Evolutionary conservation across 352 stramenopile genomes (phyloP).

Genomic region (Thraustotheca clavata): DNA sequence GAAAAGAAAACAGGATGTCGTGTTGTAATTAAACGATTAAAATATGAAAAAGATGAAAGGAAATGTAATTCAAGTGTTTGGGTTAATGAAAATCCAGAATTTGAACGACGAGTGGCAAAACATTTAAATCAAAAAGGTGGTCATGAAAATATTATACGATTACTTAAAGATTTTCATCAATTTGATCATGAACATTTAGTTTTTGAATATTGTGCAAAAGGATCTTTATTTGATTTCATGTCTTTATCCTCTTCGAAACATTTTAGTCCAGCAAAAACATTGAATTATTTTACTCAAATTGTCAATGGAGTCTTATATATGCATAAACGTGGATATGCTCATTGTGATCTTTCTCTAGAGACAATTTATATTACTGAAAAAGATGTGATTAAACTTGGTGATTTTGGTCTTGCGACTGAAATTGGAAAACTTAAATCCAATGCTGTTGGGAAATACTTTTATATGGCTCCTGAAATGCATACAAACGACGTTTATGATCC

Average conservation of each 20-base stretch:
- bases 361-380: slow-evolving; percentile 88
- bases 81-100: background rate
- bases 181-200: slow-evolving; percentile 17
- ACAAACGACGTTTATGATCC: slow-evolving; percentile 10
- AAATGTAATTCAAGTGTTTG: background rate
- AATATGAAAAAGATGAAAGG: background rate
- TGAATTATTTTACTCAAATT: slow-evolving; percentile 46
- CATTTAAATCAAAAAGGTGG: background rate
- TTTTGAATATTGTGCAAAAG: background rate
- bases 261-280: background rate
- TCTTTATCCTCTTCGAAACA: background rate
- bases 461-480: slow-evolving; percentile 29
- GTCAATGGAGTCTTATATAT: slow-evolving; percentile 81
- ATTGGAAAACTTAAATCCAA: background rate
- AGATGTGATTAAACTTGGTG: slow-evolving; percentile 35
- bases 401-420: slow-evolving; percentile 22
- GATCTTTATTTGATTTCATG: slow-evolving; percentile 15
- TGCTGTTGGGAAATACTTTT: slow-evolving; percentile 25
- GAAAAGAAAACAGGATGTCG: background rate
- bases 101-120: background rate
- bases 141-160: slow-evolving; percentile 3
- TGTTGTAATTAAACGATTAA: background rate
- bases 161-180: slow-evolving; percentile 14
- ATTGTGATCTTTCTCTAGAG: slow-evolving; percentile 93
- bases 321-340: slow-evolving; percentile 75